Evolutionary conservation across 2,329 filamentous ascomycete genomes (phyloP), one percentile per base, ranked within the genome.

Genomic region (Colletotrichum scovillei): DNA sequence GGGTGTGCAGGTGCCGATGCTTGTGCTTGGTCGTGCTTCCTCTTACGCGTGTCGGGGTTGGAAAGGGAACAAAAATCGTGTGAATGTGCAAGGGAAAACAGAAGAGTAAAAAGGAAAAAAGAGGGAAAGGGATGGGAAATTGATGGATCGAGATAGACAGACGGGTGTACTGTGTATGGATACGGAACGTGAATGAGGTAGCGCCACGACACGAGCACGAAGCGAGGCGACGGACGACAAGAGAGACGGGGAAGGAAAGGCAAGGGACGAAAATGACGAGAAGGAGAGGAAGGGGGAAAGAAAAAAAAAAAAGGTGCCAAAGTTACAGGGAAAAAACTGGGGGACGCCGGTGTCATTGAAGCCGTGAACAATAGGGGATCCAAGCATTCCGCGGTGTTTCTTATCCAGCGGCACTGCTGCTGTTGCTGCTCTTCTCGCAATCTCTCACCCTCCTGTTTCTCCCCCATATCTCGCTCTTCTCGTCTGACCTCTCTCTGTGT

Each of bases 81-180:
- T 19, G 38, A 60, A 38, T 14, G 24, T 52, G 55, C 59, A 72
- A 73, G 63, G 69, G 70, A 67, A 71, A 67, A 72, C 59, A 75
- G 75, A 76, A 76, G 11, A 19, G 63, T 58, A 64, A 77, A 77
- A 78, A 74, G 77, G 78, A 64, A 73, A 53, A 32, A 22, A 35
- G 22, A 58, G 63, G 60, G 65, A 24, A 57, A 64, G 68, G 74
- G 73, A 76, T 72, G 75, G 73, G 73, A 63, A 74, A 73, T 49
- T 19, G 42, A 49, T 49, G 19, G 42, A 49, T n/a, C 16, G 42
- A 71, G 42, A 49, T n/a, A 49, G 42, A 49, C 16, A n/a, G 42
- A 71, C 67, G 66, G 63, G 53, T 59, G 60, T 57, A 74, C 63
- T 32, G 53, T 59, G 62, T 58, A 74, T 65, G 53, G 53, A 52